Conservation (phyloP, 192 early-diverging fungal species). For the Linnemannia hyalina region DNA sequence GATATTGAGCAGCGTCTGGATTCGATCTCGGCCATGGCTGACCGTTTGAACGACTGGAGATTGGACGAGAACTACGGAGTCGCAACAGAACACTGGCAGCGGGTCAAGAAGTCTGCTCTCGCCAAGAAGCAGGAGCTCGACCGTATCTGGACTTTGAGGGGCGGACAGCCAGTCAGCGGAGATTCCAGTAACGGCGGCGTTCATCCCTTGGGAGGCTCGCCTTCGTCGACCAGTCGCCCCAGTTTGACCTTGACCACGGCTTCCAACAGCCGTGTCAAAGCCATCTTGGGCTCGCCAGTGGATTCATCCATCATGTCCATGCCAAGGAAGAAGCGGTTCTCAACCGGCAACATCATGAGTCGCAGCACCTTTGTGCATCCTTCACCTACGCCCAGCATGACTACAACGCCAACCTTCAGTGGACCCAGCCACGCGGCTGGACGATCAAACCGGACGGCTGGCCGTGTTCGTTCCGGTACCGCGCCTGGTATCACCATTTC, state of each 20-base stretch:
- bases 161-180: neutral
- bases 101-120: conserved; percentile 56
- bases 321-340: conserved; percentile 38
- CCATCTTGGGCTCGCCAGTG: conserved; percentile 37
- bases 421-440: neutral
- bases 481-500: conserved; percentile 14
- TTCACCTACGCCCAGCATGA: conserved; percentile 14
- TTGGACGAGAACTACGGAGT: conserved; percentile 57
- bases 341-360: conserved; percentile 44
- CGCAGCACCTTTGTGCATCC: conserved; percentile 32
- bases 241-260: conserved; percentile 46
- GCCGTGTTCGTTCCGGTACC: conserved; percentile 38
- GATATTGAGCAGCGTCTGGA: conserved; percentile 44
- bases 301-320: conserved; percentile 5
- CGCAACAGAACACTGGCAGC: conserved; percentile 62
- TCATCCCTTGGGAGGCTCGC: conserved; percentile 27
- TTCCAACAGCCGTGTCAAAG: conserved; percentile 44
- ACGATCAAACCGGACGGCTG: neutral
- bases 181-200: conserved; percentile 8
- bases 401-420: neutral
- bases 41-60: conserved; percentile 57
- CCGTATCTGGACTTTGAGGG: conserved; percentile 24
- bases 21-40: conserved; percentile 21
- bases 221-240: conserved; percentile 2
- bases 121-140: conserved; percentile 61